Evolutionary conservation across 441 rosid genomes (phyloP).

Genomic region (Croton laevigatus): DNA sequence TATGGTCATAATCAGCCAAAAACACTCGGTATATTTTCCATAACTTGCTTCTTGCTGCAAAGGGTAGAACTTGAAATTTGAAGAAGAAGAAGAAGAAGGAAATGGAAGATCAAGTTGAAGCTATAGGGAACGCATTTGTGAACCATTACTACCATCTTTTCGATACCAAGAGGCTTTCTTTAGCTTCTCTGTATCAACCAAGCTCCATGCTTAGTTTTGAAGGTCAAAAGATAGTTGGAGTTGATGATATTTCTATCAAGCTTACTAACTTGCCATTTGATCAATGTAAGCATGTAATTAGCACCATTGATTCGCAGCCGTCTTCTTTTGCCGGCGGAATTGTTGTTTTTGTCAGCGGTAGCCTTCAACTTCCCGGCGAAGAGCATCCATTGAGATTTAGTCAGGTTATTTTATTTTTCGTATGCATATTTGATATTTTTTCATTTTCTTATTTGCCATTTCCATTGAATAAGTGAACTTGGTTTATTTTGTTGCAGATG

Average conservation of each 20-base stretch:
- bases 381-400: constrained; percentile 68
- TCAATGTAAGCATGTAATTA: constrained; percentile 54
- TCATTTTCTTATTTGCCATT: no score
- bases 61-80: constrained; percentile 16
- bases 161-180: constrained; percentile 53
- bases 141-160: constrained; percentile 72
- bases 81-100: background rate
- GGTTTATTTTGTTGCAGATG: constrained; percentile 47
- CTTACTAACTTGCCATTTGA: constrained; percentile 62
- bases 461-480: no score
- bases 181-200: constrained; percentile 55
- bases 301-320: constrained; percentile 76
- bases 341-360: constrained; percentile 75
- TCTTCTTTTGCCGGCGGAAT: constrained; percentile 58
- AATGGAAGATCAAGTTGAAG: constrained; percentile 64
- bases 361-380: constrained; percentile 65
- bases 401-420: constrained; percentile 49
- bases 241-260: constrained; percentile 49
- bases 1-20: constrained; percentile 14
- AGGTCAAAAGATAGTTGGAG: constrained; percentile 60
- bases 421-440: no score
- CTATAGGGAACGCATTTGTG: constrained; percentile 73
- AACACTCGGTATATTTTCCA: background rate
- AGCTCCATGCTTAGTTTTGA: constrained; percentile 74
- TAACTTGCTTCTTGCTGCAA: constrained; percentile 1